phyloP scores from a whole-genome alignment of 1,139 yeast species.

The Taphrina confusa region DNA sequence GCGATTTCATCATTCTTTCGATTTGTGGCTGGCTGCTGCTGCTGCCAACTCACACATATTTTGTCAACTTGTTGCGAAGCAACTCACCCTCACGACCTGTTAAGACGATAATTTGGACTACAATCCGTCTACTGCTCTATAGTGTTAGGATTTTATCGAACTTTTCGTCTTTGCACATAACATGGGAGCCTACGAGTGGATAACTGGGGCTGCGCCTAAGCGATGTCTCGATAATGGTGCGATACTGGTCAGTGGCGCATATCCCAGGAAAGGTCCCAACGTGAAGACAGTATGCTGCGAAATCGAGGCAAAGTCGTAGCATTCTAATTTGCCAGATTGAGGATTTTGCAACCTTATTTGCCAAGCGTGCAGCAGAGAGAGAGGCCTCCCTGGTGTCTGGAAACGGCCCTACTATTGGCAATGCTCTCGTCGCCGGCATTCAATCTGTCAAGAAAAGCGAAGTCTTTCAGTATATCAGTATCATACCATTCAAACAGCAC shows the following conservation, averaged over 20 bases:
- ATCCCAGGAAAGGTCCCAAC: conserved; percentile 20
- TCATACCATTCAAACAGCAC: conserved; percentile 30
- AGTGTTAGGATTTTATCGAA: too few species aligned
- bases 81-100: too few species aligned
- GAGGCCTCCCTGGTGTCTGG: conserved; percentile 25
- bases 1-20: too few species aligned
- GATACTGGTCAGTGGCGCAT: conserved; percentile 29
- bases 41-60: too few species aligned
- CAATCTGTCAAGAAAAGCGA: conserved; percentile 10
- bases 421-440: conserved; percentile 27
- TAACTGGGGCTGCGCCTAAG: conserved; percentile 17
- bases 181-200: conserved; percentile 32
- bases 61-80: too few species aligned
- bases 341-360: conserved; percentile 10
- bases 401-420: conserved; percentile 29
- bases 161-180: too few species aligned
- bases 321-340: conserved; percentile 1
- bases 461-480: conserved; percentile 20
- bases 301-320: background rate
- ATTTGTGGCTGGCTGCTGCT: too few species aligned
- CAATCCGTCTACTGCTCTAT: too few species aligned
- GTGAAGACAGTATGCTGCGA: background rate
- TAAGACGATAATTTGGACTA: too few species aligned
- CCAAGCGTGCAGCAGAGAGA: conserved; percentile 4
- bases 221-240: conserved; percentile 24